A percentile compares a stretch with the other conserved stretches of the same genome.
Evolutionary conservation across 805 yeast genomes (phyloP).

Genomic region (Candida suzukii): DNA sequence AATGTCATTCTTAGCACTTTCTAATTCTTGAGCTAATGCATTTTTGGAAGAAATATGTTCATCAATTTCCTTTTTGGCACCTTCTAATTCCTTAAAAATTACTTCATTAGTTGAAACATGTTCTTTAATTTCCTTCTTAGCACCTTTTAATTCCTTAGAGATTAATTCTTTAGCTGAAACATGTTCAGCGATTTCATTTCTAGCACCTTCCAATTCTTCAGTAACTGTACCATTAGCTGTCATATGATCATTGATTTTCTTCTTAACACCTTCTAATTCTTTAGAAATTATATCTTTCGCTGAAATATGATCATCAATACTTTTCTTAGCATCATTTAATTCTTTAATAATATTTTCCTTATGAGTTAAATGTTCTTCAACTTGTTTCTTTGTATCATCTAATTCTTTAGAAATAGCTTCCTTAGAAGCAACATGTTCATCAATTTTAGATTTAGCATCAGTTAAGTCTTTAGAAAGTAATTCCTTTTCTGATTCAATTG

Average conservation of each 20-base stretch:
- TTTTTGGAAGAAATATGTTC: too few species aligned
- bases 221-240: too few species aligned
- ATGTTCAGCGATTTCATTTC: neutral
- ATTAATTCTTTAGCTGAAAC: constrained; percentile 2
- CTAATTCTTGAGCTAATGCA: too few species aligned
- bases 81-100: neutral
- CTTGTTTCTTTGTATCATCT: neutral
- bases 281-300: neutral
- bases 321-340: neutral
- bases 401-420: neutral
- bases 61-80: too few species aligned
- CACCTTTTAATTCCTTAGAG: neutral
- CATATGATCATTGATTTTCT: too few species aligned
- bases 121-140: neutral
- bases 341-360: constrained; percentile 4
- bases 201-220: neutral
- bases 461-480: neutral
- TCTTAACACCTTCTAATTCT: constrained; percentile 22
- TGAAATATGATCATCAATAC: neutral
- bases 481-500: neutral
- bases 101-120: neutral
- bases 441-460: neutral
- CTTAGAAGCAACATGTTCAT: neutral
- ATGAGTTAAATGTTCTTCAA: neutral
- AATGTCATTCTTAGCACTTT: too few species aligned